Evolutionary conservation across 2,329 filamentous ascomycete genomes (phyloP).

Genomic region (Trichoderma brevicompactum): DNA sequence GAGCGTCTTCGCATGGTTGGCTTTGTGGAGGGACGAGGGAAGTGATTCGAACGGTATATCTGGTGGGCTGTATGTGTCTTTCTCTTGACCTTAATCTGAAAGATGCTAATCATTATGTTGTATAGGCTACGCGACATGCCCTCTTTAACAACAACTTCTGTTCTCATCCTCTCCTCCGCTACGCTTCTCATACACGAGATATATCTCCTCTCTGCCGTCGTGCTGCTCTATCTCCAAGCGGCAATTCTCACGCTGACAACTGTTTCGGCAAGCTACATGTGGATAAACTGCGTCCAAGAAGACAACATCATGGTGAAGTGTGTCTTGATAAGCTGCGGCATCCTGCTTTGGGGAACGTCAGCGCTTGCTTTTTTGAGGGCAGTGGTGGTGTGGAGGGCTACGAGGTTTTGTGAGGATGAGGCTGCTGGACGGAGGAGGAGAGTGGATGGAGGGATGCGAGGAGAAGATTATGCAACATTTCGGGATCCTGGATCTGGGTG

Average conservation of each 20-base stretch:
- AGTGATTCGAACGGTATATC: conserved; percentile 34
- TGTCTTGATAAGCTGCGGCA: conserved; percentile 37
- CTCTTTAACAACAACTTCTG: conserved; percentile 31
- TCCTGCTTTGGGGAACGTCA: conserved; percentile 38
- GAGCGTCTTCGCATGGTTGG: conserved; percentile 37
- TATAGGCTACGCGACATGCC: conserved; percentile 38
- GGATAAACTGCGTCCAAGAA: conserved; percentile 35
- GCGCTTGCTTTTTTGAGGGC: conserved; percentile 39
- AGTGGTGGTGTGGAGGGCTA: conserved; percentile 37
- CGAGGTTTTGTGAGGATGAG: neutral
- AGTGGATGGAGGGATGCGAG: neutral
- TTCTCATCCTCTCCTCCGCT: conserved; percentile 34
- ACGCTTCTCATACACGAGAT: conserved; percentile 38
- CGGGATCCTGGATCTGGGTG: neutral
- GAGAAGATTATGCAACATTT: neutral
- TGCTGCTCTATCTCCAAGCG: conserved; percentile 38
- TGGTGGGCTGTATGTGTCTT: conserved; percentile 31
- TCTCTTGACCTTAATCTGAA: no score
- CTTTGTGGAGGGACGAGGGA: conserved; percentile 34
- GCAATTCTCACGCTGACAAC: conserved; percentile 36
- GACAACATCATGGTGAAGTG: conserved; percentile 34
- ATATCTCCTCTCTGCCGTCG: conserved; percentile 36
- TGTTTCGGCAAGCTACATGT: conserved; percentile 32
- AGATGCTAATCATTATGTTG: conserved; percentile 1
- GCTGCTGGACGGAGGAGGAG: no score